Base-by-base conservation (phyloP, 805 yeast genomes). In the Maudiozyma bulderi region DNA sequence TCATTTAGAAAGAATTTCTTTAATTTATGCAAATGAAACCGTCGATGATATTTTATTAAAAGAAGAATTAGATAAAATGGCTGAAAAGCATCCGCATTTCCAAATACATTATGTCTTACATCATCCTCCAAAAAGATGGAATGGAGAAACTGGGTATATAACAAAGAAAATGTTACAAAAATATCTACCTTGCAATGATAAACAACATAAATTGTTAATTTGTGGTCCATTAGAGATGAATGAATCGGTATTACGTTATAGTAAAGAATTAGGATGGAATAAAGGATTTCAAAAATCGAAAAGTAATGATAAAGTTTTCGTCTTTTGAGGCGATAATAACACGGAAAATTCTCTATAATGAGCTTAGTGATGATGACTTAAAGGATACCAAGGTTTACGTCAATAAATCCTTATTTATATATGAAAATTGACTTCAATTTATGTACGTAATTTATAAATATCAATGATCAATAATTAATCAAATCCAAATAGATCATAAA, bases 141-240 rank as follows among this genome's bases (percentile, higher is more conserved):
- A 61, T 1, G 85, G 86, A 6, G 72, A 73, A 20, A 67, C 62
- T n/a, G 93, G 95, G 5, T 74, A 66, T 45, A 76, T 85, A 38
- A 75, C 83, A n/a, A 75, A 76, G 57, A 82, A 81, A 43, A 69
- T 80, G 70, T 70, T 82, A 54, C 62, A 70, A 47, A 67, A 75
- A 47, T 69, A 75, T 55, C 60, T 84, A 55, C 89, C 90, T 11
- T 50, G 52, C 26, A 73, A 80, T 4, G 60, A 71, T 32, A 55
- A 47, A 35, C 69, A 75, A 26, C 74, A 79, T 48, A 77, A 81
- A 54, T 72, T 85, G 35, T 73, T 84, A 52, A 72, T 85, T 35
- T 84, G 90, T 68, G 95, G 95, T 5, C 90, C 90, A 15, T 77
- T 78, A 53, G 82, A 73, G 39, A 77, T 85, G 86, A 82, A 79